Evolutionary conservation across 1,139 yeast species (phyloP).

Genomic region (Hansenula lynferdii): DNA sequence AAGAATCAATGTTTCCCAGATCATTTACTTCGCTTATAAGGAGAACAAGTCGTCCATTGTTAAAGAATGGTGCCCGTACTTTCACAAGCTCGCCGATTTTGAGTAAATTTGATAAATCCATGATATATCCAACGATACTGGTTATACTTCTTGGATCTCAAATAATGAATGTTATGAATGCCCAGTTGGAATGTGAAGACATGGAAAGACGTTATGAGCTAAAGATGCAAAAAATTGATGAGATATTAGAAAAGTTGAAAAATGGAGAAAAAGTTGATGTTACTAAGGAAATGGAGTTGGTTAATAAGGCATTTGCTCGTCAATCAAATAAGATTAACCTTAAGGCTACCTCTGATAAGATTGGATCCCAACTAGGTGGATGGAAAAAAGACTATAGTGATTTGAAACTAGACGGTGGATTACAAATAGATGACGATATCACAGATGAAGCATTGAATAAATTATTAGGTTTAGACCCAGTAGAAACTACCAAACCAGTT

Average conservation of each 20-base stretch:
- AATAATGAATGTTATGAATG: slow-evolving; percentile 31
- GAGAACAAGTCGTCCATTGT: neutral
- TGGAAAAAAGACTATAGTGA: neutral
- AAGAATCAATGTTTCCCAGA: neutral
- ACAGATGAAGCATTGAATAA: slow-evolving; percentile 15
- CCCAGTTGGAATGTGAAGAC: slow-evolving; percentile 32
- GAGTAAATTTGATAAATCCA: slow-evolving; percentile 24
- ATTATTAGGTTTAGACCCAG: slow-evolving; percentile 11
- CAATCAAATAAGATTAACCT: slow-evolving; percentile 2
- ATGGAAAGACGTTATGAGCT: slow-evolving; percentile 33
- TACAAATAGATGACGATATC: slow-evolving; percentile 3
- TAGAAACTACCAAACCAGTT: no score
- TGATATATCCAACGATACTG: slow-evolving; percentile 26
- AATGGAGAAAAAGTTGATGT: slow-evolving; percentile 25
- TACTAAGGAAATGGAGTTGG: slow-evolving; percentile 27
- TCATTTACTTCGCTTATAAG: neutral
- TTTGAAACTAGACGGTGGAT: neutral
- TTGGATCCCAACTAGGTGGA: slow-evolving; percentile 7
- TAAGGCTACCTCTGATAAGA: neutral
- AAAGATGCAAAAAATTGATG: slow-evolving; percentile 28
- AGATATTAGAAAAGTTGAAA: slow-evolving; percentile 22
- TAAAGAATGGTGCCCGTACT: neutral
- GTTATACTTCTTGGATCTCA: slow-evolving; percentile 30
- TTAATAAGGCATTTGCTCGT: slow-evolving; percentile 27
- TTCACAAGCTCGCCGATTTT: neutral